Evolutionary conservation across 2,329 filamentous ascomycete species (phyloP).

Genomic region (Colletotrichum sp.): DNA sequence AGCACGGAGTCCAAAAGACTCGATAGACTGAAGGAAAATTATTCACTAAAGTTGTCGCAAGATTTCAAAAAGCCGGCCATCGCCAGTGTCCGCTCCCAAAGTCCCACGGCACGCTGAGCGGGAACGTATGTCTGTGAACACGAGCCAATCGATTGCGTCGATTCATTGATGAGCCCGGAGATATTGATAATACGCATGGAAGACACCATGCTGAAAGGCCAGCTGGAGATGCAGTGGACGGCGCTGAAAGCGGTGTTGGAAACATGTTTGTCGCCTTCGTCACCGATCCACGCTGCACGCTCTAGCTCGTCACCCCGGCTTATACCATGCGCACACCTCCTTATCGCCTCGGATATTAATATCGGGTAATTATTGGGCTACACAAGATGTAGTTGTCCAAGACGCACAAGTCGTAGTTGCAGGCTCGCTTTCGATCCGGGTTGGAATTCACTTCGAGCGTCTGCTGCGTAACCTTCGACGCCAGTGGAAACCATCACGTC

Average conservation of each 20-base stretch:
- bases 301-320: background rate
- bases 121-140: background rate
- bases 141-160: background rate
- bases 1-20: background rate
- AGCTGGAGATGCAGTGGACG: background rate
- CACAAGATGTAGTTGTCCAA: background rate
- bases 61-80: background rate
- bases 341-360: background rate
- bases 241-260: background rate
- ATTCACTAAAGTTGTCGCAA: background rate
- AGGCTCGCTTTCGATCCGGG: background rate
- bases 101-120: background rate
- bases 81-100: background rate
- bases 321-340: background rate
- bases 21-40: background rate
- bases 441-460: background rate
- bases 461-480: background rate
- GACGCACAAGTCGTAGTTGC: background rate
- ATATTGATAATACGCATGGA: background rate
- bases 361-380: background rate
- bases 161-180: background rate
- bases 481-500: no score
- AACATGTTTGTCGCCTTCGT: background rate
- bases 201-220: background rate
- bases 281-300: background rate